Conservation (phyloP, 129 eudicot species). For the Flaveria bidentis region DNA sequence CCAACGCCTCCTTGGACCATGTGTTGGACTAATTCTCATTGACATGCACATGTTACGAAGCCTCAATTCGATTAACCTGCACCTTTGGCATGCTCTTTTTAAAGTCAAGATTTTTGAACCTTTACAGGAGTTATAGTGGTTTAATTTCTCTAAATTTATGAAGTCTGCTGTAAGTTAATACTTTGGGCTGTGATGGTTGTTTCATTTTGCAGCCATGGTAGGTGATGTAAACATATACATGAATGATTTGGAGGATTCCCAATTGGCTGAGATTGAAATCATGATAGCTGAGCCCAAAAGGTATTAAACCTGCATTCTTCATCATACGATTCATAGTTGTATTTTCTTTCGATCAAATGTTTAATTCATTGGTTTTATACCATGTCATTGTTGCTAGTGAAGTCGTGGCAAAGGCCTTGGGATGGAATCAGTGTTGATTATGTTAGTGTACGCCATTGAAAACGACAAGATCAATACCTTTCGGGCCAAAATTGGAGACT, state of each 20-base stretch:
- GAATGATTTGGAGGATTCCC: constrained; percentile 83
- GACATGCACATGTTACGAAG: too few relatives aligned
- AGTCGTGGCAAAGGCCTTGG: constrained; percentile 98
- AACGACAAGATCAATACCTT: constrained; percentile 61
- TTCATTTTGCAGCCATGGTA: constrained; percentile 71
- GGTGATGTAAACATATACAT: constrained; percentile 94
- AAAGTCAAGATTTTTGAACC: too few relatives aligned
- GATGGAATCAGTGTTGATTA: constrained; percentile 72
- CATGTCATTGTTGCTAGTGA: constrained; percentile 37
- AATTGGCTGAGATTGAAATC: constrained; percentile 80
- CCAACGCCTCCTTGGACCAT: too few relatives aligned
- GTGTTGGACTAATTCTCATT: too few relatives aligned
- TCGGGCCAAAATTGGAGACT: constrained; percentile 81
- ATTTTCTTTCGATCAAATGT: not conserved
- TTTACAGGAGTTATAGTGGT: too few relatives aligned
- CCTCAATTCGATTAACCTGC: too few relatives aligned
- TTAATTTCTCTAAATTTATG: too few relatives aligned
- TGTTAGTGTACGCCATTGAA: constrained; percentile 73
- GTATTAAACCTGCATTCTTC: constrained; percentile 30
- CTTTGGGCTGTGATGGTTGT: not conserved
- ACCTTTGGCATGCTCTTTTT: too few relatives aligned
- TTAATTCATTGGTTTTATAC: constrained; percentile 8
- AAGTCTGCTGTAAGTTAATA: not conserved
- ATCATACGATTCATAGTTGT: not conserved
- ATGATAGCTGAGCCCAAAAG: constrained; percentile 93